These are phyloP conservation scores for Paecilomyces variotii DNA, from an alignment of 2,329 filamentous ascomycete species.

Conservation along the genomic window DNA sequence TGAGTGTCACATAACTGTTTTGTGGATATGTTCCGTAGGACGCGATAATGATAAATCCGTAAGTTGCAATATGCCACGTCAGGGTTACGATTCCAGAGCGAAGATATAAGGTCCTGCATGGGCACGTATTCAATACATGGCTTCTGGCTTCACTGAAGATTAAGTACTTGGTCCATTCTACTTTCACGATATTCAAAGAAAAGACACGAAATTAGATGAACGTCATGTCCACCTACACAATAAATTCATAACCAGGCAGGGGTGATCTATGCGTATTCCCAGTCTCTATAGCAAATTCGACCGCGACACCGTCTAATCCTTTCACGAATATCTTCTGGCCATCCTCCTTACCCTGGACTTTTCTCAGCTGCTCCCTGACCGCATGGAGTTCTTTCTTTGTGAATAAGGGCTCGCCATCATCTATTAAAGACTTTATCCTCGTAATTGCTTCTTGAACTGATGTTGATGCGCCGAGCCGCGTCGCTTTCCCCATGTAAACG, in stretches of 20 bases:
- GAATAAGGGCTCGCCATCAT: neutral
- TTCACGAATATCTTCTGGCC: neutral
- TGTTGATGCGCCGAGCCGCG: neutral
- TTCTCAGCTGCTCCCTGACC: constrained; percentile 1
- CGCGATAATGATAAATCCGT: constrained; percentile 1
- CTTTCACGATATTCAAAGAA: neutral
- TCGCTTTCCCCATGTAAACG: neutral
- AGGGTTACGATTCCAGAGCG: neutral
- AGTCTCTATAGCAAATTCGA: constrained; percentile 3
- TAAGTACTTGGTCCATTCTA: neutral
- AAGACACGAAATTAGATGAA: neutral
- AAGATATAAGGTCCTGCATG: neutral
- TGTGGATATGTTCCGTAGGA: constrained; percentile 1
- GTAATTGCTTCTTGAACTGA: constrained; percentile 4
- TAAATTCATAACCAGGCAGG: constrained; percentile 1
- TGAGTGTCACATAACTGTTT: neutral
- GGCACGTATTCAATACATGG: neutral
- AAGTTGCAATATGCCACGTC: constrained; percentile 1
- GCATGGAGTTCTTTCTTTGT: constrained; percentile 2
- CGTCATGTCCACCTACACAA: constrained; percentile 1
- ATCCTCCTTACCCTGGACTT: neutral
- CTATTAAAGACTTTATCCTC: constrained; percentile 1
- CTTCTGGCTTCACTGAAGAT: neutral
- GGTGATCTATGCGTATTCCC: neutral
- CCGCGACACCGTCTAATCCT: constrained; percentile 1